phyloP scores from a whole-genome alignment of 2,329 filamentous ascomycete species.

The Aspergillus versicolor region DNA sequence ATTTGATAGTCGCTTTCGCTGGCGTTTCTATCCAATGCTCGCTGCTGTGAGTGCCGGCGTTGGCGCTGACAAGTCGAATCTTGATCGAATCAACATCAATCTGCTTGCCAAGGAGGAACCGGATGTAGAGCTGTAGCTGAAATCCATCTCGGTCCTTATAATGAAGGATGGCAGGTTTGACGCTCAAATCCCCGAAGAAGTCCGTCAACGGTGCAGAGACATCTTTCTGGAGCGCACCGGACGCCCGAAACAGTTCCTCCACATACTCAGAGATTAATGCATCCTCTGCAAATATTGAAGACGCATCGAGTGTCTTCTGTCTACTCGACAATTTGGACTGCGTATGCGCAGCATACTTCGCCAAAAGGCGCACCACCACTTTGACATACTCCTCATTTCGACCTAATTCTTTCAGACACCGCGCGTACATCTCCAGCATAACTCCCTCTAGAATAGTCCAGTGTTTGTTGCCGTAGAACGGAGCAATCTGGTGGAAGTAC shows the following conservation, averaged over 20 bases:
- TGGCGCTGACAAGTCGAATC: conserved; percentile 60
- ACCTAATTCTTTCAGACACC: conserved; percentile 74
- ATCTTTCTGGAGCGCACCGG: conserved; percentile 56
- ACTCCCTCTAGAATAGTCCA: conserved; percentile 80
- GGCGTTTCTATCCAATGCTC: conserved; percentile 66
- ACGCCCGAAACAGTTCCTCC: conserved; percentile 48
- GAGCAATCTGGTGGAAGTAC: conserved; percentile 75
- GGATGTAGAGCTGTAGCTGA: conserved; percentile 64
- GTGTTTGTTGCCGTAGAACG: conserved; percentile 72
- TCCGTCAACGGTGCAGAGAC: conserved; percentile 67
- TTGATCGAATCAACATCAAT: conserved; percentile 65
- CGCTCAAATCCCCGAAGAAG: conserved; percentile 69
- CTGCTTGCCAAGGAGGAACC: conserved; percentile 70
- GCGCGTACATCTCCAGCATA: conserved; percentile 81
- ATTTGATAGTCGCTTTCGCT: conserved; percentile 49
- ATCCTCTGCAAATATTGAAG: conserved; percentile 30
- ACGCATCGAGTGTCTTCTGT: conserved; percentile 32
- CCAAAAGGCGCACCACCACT: conserved; percentile 67
- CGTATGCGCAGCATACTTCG: conserved; percentile 36
- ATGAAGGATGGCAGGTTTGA: conserved; percentile 70
- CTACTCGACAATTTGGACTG: conserved; percentile 32
- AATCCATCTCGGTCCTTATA: conserved; percentile 73
- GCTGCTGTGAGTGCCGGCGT: conserved; percentile 47
- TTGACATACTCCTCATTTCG: conserved; percentile 77
- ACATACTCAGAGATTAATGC: conserved; percentile 35